Evolutionary conservation across 2,329 filamentous ascomycete genomes (phyloP), one percentile per base, ranked within the genome.

Genomic region (Colletotrichum plurivorum): DNA sequence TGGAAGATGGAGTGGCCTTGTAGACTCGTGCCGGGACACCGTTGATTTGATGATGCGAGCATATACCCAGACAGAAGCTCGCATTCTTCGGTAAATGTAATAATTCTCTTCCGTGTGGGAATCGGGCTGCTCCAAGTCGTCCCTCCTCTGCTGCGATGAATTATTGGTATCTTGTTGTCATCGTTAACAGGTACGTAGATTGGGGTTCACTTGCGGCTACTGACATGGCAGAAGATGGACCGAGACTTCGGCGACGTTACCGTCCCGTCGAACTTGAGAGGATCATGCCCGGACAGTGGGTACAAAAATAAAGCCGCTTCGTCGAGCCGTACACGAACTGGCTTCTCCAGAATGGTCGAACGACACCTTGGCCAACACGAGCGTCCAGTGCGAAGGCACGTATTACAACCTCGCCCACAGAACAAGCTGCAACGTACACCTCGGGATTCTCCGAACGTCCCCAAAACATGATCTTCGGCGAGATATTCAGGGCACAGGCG

Each of bases 401-500:
- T 18, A 48, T 20, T 18, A 8, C 41, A 18, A 48, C 45, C 45
- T 18, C 45, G n/a, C 9, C 18, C 9, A n/a, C 18, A 20, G 16
- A 18, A n/a, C 45, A 48, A 48, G 7, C n/a, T 48, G 18, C 18
- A 16, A 18, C 45, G n/a, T 43, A 15, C 58, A 15, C 5, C 22
- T 51, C 48, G 48, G 58, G 18, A 61, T 22, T 31, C 41, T 45
- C 36, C 25, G 39, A 36, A 46, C 3, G 18, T 25, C 22, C 48
- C 49, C 49, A 36, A 36, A 54, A 48, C 39, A 53, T 46, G n/a
- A 45, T 62, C 36, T 60, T 16, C 18, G 2, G 10, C 45, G 20
- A 52, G 63, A 56, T 52, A 56, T 56, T 52, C 64, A 56, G 58
- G 64, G 49, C 41, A 55, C 49, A 36, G 20, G 43, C 9, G 20